Base-by-base conservation (phyloP, 345 rosid species). In the Hibiscus trionum region DNA sequence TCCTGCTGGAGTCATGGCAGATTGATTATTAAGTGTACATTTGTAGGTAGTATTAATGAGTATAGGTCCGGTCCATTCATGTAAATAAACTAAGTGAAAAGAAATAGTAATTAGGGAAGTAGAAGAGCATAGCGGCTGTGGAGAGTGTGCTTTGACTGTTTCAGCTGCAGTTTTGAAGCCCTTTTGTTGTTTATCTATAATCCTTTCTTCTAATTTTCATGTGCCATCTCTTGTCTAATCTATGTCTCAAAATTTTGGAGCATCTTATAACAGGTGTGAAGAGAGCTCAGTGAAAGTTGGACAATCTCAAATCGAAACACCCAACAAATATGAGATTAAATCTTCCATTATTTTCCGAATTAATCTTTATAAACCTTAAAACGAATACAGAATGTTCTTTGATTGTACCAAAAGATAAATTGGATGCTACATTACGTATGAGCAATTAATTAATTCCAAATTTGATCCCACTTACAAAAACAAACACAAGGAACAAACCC, bases 11-110 rank as follows among this genome's bases (percentile, higher is more conserved):
- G 70, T 76, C 49, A 52, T 72, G 74, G 31, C 21, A 3, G 79
- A 57, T 76, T 55, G 59, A 55, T 55, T n/a, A 17, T 55, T 71
- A 77, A 60, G 31, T 84, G 88, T 85, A 85, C 74, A 87, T 84
- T 81, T 84, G 91, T 87, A 87, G 89, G 82, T 85, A 84, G 44
- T 2, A 39, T 81, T 75, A 21, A 80, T 74, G 76, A 80, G 26
- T 75, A 53, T 8, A n/a, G 70, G 37, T 35, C 37, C 37, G 85
- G 73, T 77, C 77, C 57, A 69, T 56, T 46, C 66, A 44, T 79
- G 82, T 79, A 79, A 75, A 79, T 79, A 79, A 75, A 79, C 71
- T 66, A 46, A 60, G 64, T 42, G 69, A 62, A 74, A 68, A 72
- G 53, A 75, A 61, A 46, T 64, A 52, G n/a, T 42, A 64, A 50